A percentile compares a stretch with the other conserved stretches of the same genome.
These are phyloP conservation scores for Chrysanthemum makinoi DNA, from an alignment of 129 eudicot species.

Conservation along the genomic window DNA sequence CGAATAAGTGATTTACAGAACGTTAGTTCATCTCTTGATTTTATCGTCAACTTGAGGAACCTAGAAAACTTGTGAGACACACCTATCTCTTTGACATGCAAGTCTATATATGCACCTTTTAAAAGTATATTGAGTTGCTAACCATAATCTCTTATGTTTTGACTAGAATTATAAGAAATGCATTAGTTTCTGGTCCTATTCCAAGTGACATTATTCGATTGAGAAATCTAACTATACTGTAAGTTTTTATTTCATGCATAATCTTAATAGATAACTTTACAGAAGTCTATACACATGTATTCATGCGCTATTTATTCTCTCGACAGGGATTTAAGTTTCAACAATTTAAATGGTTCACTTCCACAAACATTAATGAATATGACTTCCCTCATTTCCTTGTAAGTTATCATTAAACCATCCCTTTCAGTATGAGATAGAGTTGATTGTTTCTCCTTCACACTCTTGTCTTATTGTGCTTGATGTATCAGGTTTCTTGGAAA, in stretches of 20 bases:
- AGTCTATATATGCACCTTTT: neutral
- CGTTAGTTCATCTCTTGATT: slow-evolving; percentile 64
- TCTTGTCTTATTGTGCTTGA: slow-evolving; percentile 16
- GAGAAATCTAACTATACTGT: slow-evolving; percentile 44
- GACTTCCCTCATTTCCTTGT: slow-evolving; percentile 52
- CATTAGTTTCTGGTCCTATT: slow-evolving; percentile 58
- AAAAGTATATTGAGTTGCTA: slow-evolving; percentile 4
- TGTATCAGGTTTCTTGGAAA: slow-evolving; percentile 75
- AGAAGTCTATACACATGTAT: slow-evolving; percentile 12
- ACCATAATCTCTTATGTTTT: slow-evolving; percentile 16
- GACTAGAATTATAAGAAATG: slow-evolving; percentile 51
- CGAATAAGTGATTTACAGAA: slow-evolving; percentile 75
- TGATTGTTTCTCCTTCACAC: neutral
- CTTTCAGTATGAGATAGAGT: neutral
- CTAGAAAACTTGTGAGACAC: slow-evolving; percentile 59
- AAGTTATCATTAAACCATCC: slow-evolving; percentile 25
- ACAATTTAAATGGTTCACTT: slow-evolving; percentile 58
- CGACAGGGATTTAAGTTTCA: slow-evolving; percentile 79
- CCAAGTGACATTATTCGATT: slow-evolving; percentile 42
- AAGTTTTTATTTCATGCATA: slow-evolving; percentile 27
- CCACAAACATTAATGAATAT: slow-evolving; percentile 58
- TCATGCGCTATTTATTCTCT: slow-evolving; percentile 35
- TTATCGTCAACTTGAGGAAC: slow-evolving; percentile 49
- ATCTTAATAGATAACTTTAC: neutral
- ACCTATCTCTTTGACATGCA: slow-evolving; percentile 13